Conservation (phyloP, 768 basidiomycete genomes). For the Thelephora ganbajun region DNA sequence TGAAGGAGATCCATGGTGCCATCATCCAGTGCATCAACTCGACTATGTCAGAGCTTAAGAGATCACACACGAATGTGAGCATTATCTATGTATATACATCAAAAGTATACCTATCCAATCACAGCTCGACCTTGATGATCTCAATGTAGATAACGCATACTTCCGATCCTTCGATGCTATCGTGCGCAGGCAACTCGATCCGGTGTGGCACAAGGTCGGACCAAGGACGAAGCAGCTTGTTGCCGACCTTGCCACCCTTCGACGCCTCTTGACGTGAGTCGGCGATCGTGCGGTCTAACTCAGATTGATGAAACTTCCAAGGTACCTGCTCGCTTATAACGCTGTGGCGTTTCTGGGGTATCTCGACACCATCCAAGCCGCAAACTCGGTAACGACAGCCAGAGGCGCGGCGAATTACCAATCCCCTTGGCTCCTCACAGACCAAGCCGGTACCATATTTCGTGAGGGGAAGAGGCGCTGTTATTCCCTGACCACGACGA, state of each 20-base stretch:
- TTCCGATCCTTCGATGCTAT: slow-evolving; percentile 86
- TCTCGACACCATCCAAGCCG: slow-evolving; percentile 73
- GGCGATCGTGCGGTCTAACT: not conserved
- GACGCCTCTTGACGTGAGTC: slow-evolving; percentile 67
- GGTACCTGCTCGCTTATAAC: slow-evolving; percentile 84
- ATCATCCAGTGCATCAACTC: slow-evolving; percentile 90
- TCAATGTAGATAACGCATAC: slow-evolving; percentile 86
- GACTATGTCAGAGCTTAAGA: slow-evolving; percentile 80
- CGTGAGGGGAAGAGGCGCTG: slow-evolving; percentile 69
- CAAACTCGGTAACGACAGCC: slow-evolving; percentile 32
- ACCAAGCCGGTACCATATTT: slow-evolving; percentile 82
- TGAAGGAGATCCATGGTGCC: slow-evolving; percentile 86
- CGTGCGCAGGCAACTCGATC: slow-evolving; percentile 79
- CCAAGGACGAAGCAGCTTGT: slow-evolving; percentile 87
- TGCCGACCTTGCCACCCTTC: slow-evolving; percentile 70
- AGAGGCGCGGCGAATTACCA: slow-evolving; percentile 52
- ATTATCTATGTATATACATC: not conserved
- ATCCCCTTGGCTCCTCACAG: slow-evolving; percentile 84
- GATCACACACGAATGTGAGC: slow-evolving; percentile 61
- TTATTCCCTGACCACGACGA: slow-evolving; percentile 34
- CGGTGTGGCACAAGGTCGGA: slow-evolving; percentile 95
- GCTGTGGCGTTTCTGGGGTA: slow-evolving; percentile 83
- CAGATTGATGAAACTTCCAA: slow-evolving; percentile 15
- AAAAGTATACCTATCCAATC: not conserved
- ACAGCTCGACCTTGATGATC: slow-evolving; percentile 87